phyloP scores from a whole-genome alignment of 345 rosid genomes.

The Melastoma malabathricum region DNA sequence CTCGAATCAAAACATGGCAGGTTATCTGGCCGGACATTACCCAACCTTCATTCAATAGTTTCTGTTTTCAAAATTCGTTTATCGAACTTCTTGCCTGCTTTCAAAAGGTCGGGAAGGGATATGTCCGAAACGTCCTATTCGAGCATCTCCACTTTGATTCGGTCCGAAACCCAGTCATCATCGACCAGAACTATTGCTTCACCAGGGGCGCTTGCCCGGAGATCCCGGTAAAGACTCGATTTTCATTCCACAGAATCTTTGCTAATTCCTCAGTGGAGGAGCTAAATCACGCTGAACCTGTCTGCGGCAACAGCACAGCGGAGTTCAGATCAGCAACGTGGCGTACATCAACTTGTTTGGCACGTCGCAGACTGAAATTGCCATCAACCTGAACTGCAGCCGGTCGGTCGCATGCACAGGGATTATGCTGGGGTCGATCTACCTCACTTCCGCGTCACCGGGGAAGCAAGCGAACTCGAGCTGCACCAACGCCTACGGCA shows the following conservation, averaged over 20 bases:
- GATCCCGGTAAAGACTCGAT: constrained; percentile 8
- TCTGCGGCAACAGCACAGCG: constrained; percentile 9
- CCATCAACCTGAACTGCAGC: constrained; percentile 28
- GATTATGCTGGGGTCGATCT: constrained; percentile 9
- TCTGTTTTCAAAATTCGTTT: too few species aligned
- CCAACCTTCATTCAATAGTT: too few species aligned
- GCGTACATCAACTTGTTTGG: constrained; percentile 11
- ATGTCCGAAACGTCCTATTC: constrained; percentile 14
- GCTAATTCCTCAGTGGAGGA: background rate
- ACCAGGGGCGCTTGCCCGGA: constrained; percentile 17
- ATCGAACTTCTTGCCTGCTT: too few species aligned
- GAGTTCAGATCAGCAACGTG: constrained; percentile 22
- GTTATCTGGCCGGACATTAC: constrained; percentile 3
- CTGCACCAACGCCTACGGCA: constrained; percentile 22
- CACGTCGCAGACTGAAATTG: constrained; percentile 19
- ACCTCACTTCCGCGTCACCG: background rate
- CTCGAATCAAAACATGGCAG: constrained; percentile 37
- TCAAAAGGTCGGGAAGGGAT: constrained; percentile 22
- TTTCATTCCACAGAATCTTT: background rate
- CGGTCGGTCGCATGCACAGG: constrained; percentile 15
- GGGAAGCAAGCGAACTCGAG: constrained; percentile 11
- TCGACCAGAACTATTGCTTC: constrained; percentile 26
- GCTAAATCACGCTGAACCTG: background rate
- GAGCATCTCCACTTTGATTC: constrained; percentile 10
- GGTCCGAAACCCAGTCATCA: constrained; percentile 22